A percentile compares a stretch with the other conserved stretches of the same genome.
These are phyloP conservation scores for Penicillium sp. DNA, from an alignment of 2,329 filamentous ascomycete species.

Conservation along the genomic window DNA sequence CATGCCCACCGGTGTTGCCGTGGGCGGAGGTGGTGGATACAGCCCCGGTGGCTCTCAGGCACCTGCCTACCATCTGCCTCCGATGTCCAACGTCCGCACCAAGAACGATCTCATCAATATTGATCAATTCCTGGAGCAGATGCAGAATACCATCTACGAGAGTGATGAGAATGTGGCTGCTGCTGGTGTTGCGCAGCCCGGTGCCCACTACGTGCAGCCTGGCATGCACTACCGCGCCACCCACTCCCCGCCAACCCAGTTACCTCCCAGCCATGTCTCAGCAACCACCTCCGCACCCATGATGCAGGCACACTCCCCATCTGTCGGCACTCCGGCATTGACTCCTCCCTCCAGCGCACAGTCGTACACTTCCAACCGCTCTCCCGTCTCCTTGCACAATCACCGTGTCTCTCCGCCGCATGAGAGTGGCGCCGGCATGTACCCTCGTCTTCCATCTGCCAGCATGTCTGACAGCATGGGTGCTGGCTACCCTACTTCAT, in stretches of 20 bases:
- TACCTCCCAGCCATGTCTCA: slow-evolving; percentile 43
- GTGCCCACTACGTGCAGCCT: slow-evolving; percentile 62
- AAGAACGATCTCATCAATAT: slow-evolving; percentile 93
- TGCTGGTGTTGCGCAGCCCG: slow-evolving; percentile 73
- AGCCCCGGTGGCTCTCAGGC: slow-evolving; percentile 61
- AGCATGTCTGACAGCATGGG: slow-evolving; percentile 58
- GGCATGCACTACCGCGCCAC: slow-evolving; percentile 55
- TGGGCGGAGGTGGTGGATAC: slow-evolving; percentile 55
- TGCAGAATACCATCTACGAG: slow-evolving; percentile 95
- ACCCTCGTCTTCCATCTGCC: slow-evolving; percentile 62
- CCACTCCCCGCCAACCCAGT: slow-evolving; percentile 53
- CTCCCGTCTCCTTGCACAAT: slow-evolving; percentile 55
- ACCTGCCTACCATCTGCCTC: slow-evolving; percentile 80
- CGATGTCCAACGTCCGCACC: slow-evolving; percentile 83
- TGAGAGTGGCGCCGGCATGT: slow-evolving; percentile 55
- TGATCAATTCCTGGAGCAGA: slow-evolving; percentile 91
- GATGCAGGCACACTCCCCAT: slow-evolving; percentile 45
- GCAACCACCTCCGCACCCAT: slow-evolving; percentile 41
- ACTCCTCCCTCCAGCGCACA: slow-evolving; percentile 63
- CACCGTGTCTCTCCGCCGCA: slow-evolving; percentile 54
- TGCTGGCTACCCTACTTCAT: slow-evolving; percentile 50
- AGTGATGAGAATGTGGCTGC: slow-evolving; percentile 78
- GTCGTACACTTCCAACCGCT: slow-evolving; percentile 63
- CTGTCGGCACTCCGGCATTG: slow-evolving; percentile 59
- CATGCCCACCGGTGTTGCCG: slow-evolving; percentile 55